Evolutionary conservation across 1,284 basidiomycete species (phyloP).

Genomic region (Leccinum fallax): DNA sequence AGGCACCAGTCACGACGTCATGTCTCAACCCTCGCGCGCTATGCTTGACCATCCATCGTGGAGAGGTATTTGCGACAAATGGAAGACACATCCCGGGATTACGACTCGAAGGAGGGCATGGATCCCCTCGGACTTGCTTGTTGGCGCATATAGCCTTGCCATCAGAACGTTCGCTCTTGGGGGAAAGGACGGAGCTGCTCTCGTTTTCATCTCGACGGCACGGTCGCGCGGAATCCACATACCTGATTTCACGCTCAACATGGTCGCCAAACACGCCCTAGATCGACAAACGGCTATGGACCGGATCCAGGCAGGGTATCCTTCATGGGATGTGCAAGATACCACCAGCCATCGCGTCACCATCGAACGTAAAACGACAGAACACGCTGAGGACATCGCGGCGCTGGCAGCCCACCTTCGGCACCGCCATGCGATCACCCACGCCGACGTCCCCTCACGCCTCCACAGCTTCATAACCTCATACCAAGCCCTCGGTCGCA

Average conservation of each 20-base stretch:
- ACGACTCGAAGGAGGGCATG: constrained; percentile 6
- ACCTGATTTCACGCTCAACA: constrained; percentile 30
- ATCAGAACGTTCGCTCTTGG: constrained; percentile 26
- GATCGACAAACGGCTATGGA: constrained; percentile 10
- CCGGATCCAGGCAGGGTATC: constrained; percentile 18
- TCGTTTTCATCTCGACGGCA: constrained; percentile 23
- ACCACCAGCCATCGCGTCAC: background rate
- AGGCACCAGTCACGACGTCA: too few species aligned
- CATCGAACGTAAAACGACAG: background rate
- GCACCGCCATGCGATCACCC: too few species aligned
- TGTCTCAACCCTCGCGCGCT: too few species aligned
- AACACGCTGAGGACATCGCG: constrained; percentile 4
- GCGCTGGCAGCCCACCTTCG: constrained; percentile 20
- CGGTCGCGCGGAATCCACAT: constrained; percentile 18
- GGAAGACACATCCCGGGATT: constrained; percentile 17
- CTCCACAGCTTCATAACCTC: constrained; percentile 24
- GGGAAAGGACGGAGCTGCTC: constrained; percentile 20
- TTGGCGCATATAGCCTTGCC: constrained; percentile 21
- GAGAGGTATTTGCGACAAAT: constrained; percentile 24
- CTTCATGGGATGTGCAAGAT: constrained; percentile 13
- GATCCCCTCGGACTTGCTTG: constrained; percentile 11
- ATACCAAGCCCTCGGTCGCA: too few species aligned
- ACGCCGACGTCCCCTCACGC: too few species aligned
- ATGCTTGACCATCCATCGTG: constrained; percentile 10
- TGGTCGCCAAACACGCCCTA: constrained; percentile 19